A percentile compares a stretch with the other conserved stretches of the same genome.
Evolutionary conservation across 2,329 filamentous ascomycete genomes (phyloP).

Genomic region (Penicillium sp.): DNA sequence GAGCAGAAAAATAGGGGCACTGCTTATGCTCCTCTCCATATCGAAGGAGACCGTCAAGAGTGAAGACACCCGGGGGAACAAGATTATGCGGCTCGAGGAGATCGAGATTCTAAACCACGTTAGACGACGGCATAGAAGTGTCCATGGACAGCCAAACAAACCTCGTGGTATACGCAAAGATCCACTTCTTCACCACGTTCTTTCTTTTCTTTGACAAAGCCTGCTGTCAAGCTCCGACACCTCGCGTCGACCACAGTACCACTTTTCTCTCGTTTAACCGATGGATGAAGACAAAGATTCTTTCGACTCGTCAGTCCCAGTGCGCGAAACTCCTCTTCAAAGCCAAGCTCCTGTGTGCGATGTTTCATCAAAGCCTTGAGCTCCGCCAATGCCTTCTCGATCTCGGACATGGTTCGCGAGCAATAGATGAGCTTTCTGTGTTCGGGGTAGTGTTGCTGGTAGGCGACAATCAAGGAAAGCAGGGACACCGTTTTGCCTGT

Average conservation of each 20-base stretch:
- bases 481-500: conserved; percentile 97
- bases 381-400: conserved; percentile 94
- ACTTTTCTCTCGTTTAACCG: conserved; percentile 94
- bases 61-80: conserved; percentile 93
- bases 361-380: conserved; percentile 94
- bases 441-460: conserved; percentile 90
- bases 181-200: conserved; percentile 92
- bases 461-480: conserved; percentile 91
- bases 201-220: conserved; percentile 97
- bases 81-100: conserved; percentile 92
- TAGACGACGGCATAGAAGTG: conserved; percentile 11
- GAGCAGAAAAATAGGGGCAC: conserved; percentile 93
- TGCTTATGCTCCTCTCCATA: conserved; percentile 97
- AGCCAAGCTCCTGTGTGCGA: conserved; percentile 81
- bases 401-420: conserved; percentile 99
- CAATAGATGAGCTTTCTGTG: conserved; percentile 97
- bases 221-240: conserved; percentile 91
- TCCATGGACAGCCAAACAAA: conserved; percentile 38
- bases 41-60: conserved; percentile 79
- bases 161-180: conserved; percentile 92
- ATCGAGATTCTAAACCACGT: conserved; percentile 71
- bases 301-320: conserved; percentile 94
- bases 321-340: conserved; percentile 88
- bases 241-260: conserved; percentile 91
- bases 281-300: conserved; percentile 93